Percentiles rank a stretch among this genome's conserved stretches.
phyloP scores from a whole-genome alignment of 106 monocot genomes.

The Dendrobium officinale region DNA sequence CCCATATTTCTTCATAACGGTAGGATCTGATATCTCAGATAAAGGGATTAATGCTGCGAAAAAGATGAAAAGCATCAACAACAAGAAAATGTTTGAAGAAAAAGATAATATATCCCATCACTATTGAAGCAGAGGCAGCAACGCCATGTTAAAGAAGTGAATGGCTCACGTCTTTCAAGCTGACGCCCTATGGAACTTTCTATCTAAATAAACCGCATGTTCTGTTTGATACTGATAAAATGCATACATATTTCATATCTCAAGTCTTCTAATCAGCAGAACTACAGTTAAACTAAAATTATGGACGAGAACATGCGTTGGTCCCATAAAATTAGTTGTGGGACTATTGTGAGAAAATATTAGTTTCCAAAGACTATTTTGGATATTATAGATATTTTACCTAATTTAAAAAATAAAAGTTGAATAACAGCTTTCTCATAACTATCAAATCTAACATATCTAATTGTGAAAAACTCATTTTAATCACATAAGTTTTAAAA shows the following conservation, averaged over 20 bases:
- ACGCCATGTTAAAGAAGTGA: neutral
- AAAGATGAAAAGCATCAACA: neutral
- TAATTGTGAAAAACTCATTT: too few species aligned
- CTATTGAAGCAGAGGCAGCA: neutral
- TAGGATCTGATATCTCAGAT: conserved; percentile 52
- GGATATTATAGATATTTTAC: too few species aligned
- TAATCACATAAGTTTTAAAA: too few species aligned
- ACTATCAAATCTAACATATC: too few species aligned
- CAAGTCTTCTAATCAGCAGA: neutral
- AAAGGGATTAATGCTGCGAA: conserved; percentile 78
- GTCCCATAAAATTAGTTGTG: too few species aligned
- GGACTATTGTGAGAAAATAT: too few species aligned
- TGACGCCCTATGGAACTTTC: neutral
- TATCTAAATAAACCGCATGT: neutral
- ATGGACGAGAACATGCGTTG: neutral
- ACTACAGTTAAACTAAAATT: neutral
- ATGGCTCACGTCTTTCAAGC: neutral
- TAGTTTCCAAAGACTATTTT: too few species aligned
- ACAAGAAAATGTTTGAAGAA: neutral
- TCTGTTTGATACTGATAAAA: neutral
- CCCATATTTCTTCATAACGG: conserved; percentile 61
- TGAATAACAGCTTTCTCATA: too few species aligned
- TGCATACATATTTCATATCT: neutral
- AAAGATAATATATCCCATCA: neutral
- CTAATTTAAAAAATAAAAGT: too few species aligned